Conservation (phyloP, 208 protist genomes). For the Endotrypanum monterogeii region DNA sequence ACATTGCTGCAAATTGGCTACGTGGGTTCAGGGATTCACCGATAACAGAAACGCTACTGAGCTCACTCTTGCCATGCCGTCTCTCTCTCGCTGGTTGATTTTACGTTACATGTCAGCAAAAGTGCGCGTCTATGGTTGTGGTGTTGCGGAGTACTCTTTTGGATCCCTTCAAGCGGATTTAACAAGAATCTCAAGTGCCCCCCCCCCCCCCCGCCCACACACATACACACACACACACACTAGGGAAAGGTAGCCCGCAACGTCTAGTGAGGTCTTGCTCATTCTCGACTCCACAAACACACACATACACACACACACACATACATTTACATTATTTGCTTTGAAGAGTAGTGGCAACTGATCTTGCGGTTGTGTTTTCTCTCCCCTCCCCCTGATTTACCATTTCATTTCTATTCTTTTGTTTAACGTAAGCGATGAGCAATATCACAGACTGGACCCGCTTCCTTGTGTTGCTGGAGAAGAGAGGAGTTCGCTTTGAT, state of each 20-base stretch:
- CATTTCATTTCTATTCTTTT: neutral
- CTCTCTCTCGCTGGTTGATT: neutral
- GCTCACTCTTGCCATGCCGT: neutral
- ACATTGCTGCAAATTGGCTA: neutral
- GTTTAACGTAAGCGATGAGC: slow-evolving; percentile 7
- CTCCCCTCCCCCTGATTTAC: neutral
- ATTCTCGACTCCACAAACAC: neutral
- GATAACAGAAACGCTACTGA: neutral
- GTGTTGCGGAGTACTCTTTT: neutral
- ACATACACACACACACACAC: too few species aligned
- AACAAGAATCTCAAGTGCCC: too few species aligned
- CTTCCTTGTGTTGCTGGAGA: slow-evolving; percentile 71
- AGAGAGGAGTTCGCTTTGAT: slow-evolving; percentile 67
- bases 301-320: neutral
- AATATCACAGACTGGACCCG: slow-evolving; percentile 47
- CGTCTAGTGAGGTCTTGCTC: neutral
- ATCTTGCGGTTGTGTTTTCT: too few species aligned
- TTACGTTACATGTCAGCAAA: neutral
- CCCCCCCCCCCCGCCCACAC: too few species aligned
- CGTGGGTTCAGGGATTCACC: neutral
- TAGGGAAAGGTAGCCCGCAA: too few species aligned
- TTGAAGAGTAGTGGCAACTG: too few species aligned
- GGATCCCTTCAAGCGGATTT: neutral
- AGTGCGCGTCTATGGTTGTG: neutral
- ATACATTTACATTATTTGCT: neutral